Conservation (phyloP, 148 eudicot species). For the Vaccinium darrowii region DNA sequence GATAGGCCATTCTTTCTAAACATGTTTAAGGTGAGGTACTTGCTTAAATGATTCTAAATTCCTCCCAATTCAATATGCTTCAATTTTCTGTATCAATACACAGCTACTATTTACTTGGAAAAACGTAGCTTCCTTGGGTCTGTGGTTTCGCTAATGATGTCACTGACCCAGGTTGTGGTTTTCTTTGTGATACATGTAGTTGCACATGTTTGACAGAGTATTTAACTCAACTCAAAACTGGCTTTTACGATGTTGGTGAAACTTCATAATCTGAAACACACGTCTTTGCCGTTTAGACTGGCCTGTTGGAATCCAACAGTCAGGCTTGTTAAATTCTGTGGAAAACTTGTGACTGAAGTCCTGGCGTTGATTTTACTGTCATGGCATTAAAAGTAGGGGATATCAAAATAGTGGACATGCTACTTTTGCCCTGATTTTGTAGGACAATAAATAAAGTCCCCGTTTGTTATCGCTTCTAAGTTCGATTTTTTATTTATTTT, state of each 20-base stretch:
- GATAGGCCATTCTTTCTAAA: slow-evolving; percentile 52
- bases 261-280: not conserved
- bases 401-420: not conserved
- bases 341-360: not conserved
- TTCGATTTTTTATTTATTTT: no score
- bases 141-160: not conserved
- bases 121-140: not conserved
- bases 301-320: not conserved
- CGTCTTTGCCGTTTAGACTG: not conserved
- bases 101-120: not conserved
- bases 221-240: not conserved
- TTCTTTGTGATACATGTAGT: not conserved
- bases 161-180: no score
- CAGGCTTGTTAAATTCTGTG: not conserved
- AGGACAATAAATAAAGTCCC: not conserved
- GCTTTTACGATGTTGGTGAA: not conserved
- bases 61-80: not conserved
- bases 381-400: not conserved
- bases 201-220: not conserved
- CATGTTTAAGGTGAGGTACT: slow-evolving; percentile 76
- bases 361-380: not conserved
- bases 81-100: not conserved
- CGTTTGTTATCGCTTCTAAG: no score
- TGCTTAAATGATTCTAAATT: not conserved
- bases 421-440: not conserved